Base-by-base conservation (phyloP, 164 flowering plant species). In the Chloranthus sessilifolius region DNA sequence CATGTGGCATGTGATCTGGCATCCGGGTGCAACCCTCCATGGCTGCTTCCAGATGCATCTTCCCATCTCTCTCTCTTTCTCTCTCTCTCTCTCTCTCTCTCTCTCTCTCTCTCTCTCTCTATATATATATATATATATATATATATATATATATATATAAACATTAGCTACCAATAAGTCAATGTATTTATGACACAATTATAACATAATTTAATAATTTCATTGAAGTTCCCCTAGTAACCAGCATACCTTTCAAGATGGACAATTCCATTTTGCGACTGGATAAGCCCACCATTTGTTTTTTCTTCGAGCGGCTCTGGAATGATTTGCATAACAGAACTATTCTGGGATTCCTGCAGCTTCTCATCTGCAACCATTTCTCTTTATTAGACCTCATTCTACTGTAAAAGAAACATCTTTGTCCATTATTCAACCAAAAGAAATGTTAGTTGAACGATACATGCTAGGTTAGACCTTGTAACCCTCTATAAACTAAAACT, bases 281-380 rank as follows among this genome's bases (percentile, higher is more conserved):
- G 67, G 39, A 45, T 51, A 55, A 74, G 31, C 27, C 56, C 59
- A 60, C 29, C 63, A 52, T 59, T 78, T 50, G 43, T 59, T 47
- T 43, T 63, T 47, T 72, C 80, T 36, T 55, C 41, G 25, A 64
- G 50, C 17, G 36, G 45, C 57, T 51, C 30, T 30, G 63, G 34
- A 30, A 68, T 64, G 50, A 53, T 61, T 65, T 64, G 58, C 21
- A 46, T 43, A 37, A 55, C 50, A 47, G 57, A 35, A 52, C 40
- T 21, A 72, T 33, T 39, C 39, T 62, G 68, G 53, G 70, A 27
- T 34, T 23, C 72, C 75, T 74, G 77, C 61, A 63, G 56, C 88
- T 55, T 77, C 75, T 69, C 70, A 72, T 85, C 96, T 87, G 95
- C 91, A 87, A 71, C 39, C 41, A 49, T 52, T 60, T 67, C 33